These are phyloP conservation scores for Fusarium avenaceum DNA, from an alignment of 2,329 filamentous ascomycete genomes.

Conservation along the genomic window DNA sequence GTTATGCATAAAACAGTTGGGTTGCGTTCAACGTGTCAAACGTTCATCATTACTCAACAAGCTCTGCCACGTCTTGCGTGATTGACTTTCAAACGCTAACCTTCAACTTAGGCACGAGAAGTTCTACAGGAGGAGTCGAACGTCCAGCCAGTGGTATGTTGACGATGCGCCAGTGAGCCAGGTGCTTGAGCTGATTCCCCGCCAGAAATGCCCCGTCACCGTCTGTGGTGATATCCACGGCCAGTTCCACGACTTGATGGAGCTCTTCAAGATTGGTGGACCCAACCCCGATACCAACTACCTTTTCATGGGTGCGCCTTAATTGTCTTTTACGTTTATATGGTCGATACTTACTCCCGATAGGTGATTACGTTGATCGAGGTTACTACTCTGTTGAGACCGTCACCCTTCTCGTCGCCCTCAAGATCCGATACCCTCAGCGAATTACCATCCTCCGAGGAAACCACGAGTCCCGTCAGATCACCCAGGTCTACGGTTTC, in stretches of 20 bases:
- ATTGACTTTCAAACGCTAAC: slow-evolving; percentile 51
- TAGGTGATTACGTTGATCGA: slow-evolving; percentile 97
- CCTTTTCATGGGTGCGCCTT: slow-evolving; percentile 90
- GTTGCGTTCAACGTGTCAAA: slow-evolving; percentile 7
- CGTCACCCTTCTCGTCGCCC: slow-evolving; percentile 92
- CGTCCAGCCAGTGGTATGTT: slow-evolving; percentile 94
- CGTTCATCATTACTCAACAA: slow-evolving; percentile 27
- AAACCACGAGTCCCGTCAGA: slow-evolving; percentile 99
- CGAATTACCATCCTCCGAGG: slow-evolving; percentile 98
- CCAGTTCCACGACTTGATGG: slow-evolving; percentile 99
- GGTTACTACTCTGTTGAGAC: slow-evolving; percentile 99
- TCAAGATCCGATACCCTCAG: slow-evolving; percentile 98
- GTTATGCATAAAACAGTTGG: background rate
- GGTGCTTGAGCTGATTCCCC: slow-evolving; percentile 49
- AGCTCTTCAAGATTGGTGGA: slow-evolving; percentile 98
- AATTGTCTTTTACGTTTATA: background rate
- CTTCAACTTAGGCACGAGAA: slow-evolving; percentile 80
- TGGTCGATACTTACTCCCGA: slow-evolving; percentile 27
- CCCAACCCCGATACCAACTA: slow-evolving; percentile 99
- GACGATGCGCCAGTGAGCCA: slow-evolving; percentile 25
- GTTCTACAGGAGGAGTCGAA: slow-evolving; percentile 98
- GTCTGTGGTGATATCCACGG: slow-evolving; percentile 99
- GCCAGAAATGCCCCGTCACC: slow-evolving; percentile 95
- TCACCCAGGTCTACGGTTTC: slow-evolving; percentile 99
- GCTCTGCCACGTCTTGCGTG: slow-evolving; percentile 51